A percentile compares a stretch with the other conserved stretches of the same genome.
Conservation (phyloP, 169 alveolate genomes). For the Plasmodium knowlesi region DNA sequence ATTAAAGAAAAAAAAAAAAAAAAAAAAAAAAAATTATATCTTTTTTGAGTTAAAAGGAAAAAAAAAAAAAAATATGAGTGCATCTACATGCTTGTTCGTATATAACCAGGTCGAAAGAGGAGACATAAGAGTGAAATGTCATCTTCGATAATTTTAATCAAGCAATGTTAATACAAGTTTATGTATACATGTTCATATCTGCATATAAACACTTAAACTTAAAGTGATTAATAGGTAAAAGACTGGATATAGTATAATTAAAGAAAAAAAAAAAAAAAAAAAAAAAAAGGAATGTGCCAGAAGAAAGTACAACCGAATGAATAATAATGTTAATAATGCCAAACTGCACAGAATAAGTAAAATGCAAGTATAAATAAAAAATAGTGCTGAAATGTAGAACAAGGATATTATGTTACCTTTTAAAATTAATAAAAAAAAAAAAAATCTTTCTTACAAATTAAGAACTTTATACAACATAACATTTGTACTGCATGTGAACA, state of each 20-base stretch:
- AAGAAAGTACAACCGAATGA: background rate
- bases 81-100: background rate
- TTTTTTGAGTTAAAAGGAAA: background rate
- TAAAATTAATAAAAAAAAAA: background rate
- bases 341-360: background rate
- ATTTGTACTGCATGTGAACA: background rate
- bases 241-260: background rate
- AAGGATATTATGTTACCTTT: background rate
- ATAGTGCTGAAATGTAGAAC: background rate
- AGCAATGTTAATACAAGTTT: background rate
- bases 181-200: background rate
- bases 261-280: background rate
- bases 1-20: background rate
- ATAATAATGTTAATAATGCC: background rate
- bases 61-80: background rate
- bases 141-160: background rate
- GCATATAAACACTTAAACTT: background rate
- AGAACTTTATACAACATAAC: background rate
- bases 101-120: background rate
- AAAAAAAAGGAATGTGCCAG: background rate
- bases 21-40: background rate
- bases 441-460: background rate
- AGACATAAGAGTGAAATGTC: background rate
- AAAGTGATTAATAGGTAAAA: background rate
- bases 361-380: background rate